Base-by-base conservation (phyloP, 768 basidiomycete species). In the Russula abietina region DNA sequence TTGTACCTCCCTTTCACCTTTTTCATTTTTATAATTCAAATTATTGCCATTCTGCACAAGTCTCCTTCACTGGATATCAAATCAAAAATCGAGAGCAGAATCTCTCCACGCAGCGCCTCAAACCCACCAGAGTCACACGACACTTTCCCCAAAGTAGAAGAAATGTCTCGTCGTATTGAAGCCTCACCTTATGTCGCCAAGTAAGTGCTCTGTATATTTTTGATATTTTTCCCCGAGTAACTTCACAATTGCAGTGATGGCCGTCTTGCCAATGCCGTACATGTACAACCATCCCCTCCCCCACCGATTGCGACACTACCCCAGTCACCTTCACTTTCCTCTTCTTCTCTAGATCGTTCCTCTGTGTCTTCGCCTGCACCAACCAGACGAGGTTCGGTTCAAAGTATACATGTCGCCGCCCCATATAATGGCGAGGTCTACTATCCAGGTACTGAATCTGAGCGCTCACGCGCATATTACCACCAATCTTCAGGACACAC, bases 301-400 rank as follows among this genome's bases (percentile, higher is more conserved):
- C 66, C 66, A 14, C 81, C 78, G 63, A 80, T 79, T 64, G 79
- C 80, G 11, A 77, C 79, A 49, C 76, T 78, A 64, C 74, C 83
- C 28, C 81, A 83, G 69, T 87, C 86, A 0, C 84, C 86, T 45
- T 81, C 84, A 7, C 75, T 82, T 39, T 85, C 83, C 11, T 78
- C 81, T 39, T 82, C 83, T 49, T 83, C 83, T 0, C 75, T 81
- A 39, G 84, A 85, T 75, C 80, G 83, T 69, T 81, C 82, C 50
- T 80, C 82, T 38, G 79, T 82, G 50, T 79, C 79, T n/a, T 83
- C 84, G 1, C 83, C 87, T 8, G 82, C 83, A 26, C 75, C 64
- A 69, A 80, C 58, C 76, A 81, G 73, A 66, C 65, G 68, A 73
- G 77, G 65, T 75, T 76, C 65, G 74, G 71, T 56, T 69, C 65